Conservation (phyloP, 2,329 filamentous ascomycete genomes). For the Calonectria pauciramosa region DNA sequence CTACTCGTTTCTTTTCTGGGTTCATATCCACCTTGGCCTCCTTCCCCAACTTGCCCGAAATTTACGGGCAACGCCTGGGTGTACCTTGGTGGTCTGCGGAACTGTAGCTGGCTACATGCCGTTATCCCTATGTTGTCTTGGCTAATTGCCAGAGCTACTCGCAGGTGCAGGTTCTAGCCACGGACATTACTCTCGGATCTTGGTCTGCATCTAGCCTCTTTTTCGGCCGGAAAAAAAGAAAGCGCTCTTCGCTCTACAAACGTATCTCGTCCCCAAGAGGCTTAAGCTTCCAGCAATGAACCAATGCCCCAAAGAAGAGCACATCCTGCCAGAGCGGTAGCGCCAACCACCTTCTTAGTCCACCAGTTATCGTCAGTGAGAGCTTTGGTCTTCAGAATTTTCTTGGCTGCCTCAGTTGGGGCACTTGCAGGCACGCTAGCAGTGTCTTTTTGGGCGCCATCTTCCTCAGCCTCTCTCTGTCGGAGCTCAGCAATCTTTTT, state of each 20-base stretch:
- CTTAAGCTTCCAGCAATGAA: constrained; percentile 61
- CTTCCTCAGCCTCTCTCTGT: constrained; percentile 60
- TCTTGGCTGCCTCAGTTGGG: constrained; percentile 47
- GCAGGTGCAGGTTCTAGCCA: not conserved
- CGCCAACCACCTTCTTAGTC: constrained; percentile 74
- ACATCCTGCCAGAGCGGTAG: constrained; percentile 72
- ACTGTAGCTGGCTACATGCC: no score
- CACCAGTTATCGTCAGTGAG: constrained; percentile 77
- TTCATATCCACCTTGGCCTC: not conserved
- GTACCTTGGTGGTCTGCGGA: not conserved
- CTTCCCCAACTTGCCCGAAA: not conserved
- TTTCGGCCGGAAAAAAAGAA: not conserved
- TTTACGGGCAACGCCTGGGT: not conserved
- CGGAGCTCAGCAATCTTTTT: constrained; percentile 71
- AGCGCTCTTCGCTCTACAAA: not conserved
- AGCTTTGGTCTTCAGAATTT: constrained; percentile 64
- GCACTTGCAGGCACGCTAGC: constrained; percentile 46
- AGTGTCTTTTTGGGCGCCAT: constrained; percentile 41
- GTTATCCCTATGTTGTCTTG: not conserved
- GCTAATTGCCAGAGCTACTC: not conserved
- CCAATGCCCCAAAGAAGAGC: constrained; percentile 71
- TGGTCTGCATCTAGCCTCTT: not conserved
- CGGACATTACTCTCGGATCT: not conserved
- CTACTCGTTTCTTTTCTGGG: not conserved
- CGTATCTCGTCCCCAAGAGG: not conserved